Percentiles rank a stretch among this genome's conserved stretches.
These are phyloP conservation scores for Tricholoma matsutake DNA, from an alignment of 768 basidiomycete genomes.

Conservation along the genomic window DNA sequence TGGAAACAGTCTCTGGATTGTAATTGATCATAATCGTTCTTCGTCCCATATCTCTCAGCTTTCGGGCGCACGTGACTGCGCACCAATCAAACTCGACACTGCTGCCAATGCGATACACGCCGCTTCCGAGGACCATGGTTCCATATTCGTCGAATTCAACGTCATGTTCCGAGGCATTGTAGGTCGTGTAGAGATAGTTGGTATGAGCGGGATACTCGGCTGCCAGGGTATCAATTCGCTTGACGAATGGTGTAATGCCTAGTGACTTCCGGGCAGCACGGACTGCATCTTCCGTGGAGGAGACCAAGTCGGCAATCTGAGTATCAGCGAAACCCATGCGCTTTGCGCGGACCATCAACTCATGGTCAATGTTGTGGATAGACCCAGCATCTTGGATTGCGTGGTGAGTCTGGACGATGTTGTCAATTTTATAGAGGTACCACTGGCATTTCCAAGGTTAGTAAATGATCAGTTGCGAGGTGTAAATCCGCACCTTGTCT, in stretches of 20 bases:
- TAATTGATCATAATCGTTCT: slow-evolving; percentile 99
- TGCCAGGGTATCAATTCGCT: slow-evolving; percentile 98
- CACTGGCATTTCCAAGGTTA: slow-evolving; percentile 48
- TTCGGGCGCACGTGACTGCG: slow-evolving; percentile 96
- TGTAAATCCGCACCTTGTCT: slow-evolving; percentile 65
- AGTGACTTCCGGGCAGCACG: slow-evolving; percentile 84
- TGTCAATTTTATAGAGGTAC: slow-evolving; percentile 99
- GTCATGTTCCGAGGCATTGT: slow-evolving; percentile 95
- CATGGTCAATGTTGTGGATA: slow-evolving; percentile 64
- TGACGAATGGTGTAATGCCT: slow-evolving; percentile 94
- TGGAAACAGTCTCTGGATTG: slow-evolving; percentile 99
- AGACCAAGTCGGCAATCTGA: slow-evolving; percentile 84
- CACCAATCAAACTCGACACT: slow-evolving; percentile 99
- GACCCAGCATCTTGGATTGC: slow-evolving; percentile 68
- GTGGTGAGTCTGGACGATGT: slow-evolving; percentile 88
- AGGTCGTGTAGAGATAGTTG: slow-evolving; percentile 99
- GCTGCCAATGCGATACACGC: slow-evolving; percentile 97
- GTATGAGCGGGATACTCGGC: slow-evolving; percentile 99
- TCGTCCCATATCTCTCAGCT: slow-evolving; percentile 88
- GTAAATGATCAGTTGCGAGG: not conserved
- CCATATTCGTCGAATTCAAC: slow-evolving; percentile 95
- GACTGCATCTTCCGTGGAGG: slow-evolving; percentile 70
- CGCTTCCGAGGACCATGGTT: slow-evolving; percentile 98
- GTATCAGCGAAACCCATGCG: slow-evolving; percentile 92
- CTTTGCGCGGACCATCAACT: slow-evolving; percentile 86